phyloP scores from a whole-genome alignment of 2,329 filamentous ascomycete species.

The Curvularia verruculosa region DNA sequence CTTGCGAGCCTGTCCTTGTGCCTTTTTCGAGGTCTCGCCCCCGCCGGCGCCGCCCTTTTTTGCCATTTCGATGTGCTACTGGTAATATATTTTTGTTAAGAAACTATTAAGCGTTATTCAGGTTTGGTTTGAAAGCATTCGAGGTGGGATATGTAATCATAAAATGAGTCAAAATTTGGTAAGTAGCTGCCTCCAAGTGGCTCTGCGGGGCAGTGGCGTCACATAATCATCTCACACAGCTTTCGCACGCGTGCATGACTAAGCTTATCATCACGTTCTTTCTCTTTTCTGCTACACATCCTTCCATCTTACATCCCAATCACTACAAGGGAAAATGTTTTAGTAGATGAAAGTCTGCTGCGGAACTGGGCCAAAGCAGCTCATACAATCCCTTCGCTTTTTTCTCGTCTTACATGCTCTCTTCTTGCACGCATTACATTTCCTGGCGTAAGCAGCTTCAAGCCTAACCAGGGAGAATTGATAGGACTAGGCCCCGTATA shows the following conservation, averaged over 20 bases:
- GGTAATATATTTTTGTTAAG: neutral
- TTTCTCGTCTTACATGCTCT: conserved; percentile 33
- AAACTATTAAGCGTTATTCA: neutral
- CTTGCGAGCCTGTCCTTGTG: conserved; percentile 86
- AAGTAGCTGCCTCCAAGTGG: conserved; percentile 11
- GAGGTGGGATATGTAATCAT: neutral
- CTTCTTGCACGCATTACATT: conserved; percentile 29
- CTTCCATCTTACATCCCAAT: neutral
- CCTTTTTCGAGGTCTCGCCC: conserved; percentile 84
- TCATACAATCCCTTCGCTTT: conserved; percentile 39
- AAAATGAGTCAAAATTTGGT: conserved; percentile 25
- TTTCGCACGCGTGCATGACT: conserved; percentile 18
- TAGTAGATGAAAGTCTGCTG: neutral
- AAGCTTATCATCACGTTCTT: conserved; percentile 4
- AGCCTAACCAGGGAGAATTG: conserved; percentile 69
- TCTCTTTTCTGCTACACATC: neutral
- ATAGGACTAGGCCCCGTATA: conserved; percentile 74
- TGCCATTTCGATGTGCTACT: conserved; percentile 29
- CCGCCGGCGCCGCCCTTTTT: conserved; percentile 64
- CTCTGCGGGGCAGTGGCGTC: conserved; percentile 18
- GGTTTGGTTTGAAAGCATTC: neutral
- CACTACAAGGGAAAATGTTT: too few relatives aligned
- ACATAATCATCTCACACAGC: conserved; percentile 1
- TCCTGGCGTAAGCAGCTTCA: conserved; percentile 57
- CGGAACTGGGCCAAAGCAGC: neutral